Percentiles rank a stretch among this genome's conserved stretches.
Conservation (phyloP, 169 alveolate genomes). For the Eimeria maxima region DNA sequence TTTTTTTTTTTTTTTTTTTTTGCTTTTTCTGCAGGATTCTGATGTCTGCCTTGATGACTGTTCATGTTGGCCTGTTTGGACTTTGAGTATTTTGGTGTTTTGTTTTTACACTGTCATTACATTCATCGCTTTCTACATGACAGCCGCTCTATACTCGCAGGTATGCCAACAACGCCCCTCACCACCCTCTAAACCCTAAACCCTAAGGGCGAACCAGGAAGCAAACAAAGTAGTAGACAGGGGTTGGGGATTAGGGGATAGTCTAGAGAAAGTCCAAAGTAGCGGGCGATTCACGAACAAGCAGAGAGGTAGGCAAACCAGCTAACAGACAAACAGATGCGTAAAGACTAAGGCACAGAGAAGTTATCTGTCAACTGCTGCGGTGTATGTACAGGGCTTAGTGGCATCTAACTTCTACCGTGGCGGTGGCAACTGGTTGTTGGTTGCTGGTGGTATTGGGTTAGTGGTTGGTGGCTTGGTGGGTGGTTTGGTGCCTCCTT, state of each 20-base stretch:
- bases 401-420: conserved; percentile 84
- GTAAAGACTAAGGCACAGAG: not conserved
- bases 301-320: not conserved
- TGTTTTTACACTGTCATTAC: conserved; percentile 40
- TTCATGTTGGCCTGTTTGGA: conserved; percentile 83
- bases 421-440: conserved; percentile 88
- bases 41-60: conserved; percentile 74
- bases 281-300: not conserved
- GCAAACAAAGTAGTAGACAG: no score
- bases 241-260: not conserved
- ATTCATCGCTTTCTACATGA: conserved; percentile 79
- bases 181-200: not conserved
- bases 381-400: conserved; percentile 81
- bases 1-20: not conserved
- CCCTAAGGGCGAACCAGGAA: no score
- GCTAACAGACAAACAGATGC: not conserved
- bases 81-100: conserved; percentile 68
- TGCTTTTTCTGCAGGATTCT: conserved; percentile 23
- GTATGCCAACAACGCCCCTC: not conserved
- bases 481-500: conserved; percentile 80
- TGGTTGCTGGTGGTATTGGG: conserved; percentile 78
- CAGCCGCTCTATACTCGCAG: conserved; percentile 78
- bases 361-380: no score
- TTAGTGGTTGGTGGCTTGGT: conserved; percentile 74
- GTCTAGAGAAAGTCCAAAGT: not conserved